Base-by-base conservation (phyloP, 225 moss, liverwort and hornwort genomes). In the Sphagnum tenellum region DNA sequence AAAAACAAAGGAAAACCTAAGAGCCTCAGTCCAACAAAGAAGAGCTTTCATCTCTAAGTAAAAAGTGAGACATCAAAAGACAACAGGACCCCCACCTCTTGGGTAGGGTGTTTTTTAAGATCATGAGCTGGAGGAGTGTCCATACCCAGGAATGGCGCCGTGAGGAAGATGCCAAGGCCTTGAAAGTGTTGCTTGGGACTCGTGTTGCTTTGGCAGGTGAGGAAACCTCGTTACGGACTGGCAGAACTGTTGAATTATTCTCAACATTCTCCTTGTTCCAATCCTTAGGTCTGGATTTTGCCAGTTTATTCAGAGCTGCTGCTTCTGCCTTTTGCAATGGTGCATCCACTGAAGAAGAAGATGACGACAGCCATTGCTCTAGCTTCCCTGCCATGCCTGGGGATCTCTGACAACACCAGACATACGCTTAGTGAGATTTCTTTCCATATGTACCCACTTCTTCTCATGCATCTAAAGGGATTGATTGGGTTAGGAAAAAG, bases 321-420 rank as follows among this genome's bases (percentile, higher is more conserved):
- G 45, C 44, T 46, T 44, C 64, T 47, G 14, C 53, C 46, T 50
- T 49, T 7, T 61, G 50, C 9, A 10, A 13, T 12, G 68, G 50
- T 62, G 70, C 70, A 57, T 6, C 45, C 3, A 64, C 59, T 12
- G 65, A 46, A 47, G 80, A 72, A 63, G 75, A 46, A 47, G 80
- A 72, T 58, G 75, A 74, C 47, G 64, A 74, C 53, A 84, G 77
- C 83, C 83, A 84, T 50, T 67, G 63, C 66, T 84, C 83, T 4
- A 84, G 79, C 72, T 84, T 84, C 12, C 83, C 83, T 58, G 83
- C 83, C 76, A 84, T 80, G 14, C 76, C 77, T 14, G 83, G 83
- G 55, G 83, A 84, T 73, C 77, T 77, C 83, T 84, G 83, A 12
- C n/a, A 10, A 55, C 55, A 14, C 7, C 53, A 67, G 55, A 10